Conservation (phyloP, 768 basidiomycete species). For the Multifurca ochricompacta region DNA sequence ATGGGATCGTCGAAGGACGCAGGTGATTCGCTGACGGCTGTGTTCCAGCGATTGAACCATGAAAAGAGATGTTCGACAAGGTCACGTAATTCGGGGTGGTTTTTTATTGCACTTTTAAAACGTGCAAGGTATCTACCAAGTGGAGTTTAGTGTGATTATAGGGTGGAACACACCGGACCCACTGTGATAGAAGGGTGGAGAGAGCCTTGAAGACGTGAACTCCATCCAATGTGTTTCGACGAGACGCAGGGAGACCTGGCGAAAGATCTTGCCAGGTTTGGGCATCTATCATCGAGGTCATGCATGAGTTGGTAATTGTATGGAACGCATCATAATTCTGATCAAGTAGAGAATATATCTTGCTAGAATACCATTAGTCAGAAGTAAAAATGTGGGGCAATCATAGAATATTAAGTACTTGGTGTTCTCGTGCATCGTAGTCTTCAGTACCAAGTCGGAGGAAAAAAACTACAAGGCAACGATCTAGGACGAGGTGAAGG, state of each 20-base stretch:
- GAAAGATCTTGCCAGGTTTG: constrained; percentile 25
- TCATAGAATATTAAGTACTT: constrained; percentile 22
- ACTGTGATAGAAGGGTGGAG: constrained; percentile 21
- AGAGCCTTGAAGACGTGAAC: constrained; percentile 28
- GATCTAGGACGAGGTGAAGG: not conserved
- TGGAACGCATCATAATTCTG: constrained; percentile 25
- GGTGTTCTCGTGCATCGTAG: constrained; percentile 27
- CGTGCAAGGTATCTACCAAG: constrained; percentile 42
- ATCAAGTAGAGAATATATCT: constrained; percentile 25
- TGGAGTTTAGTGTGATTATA: not conserved
- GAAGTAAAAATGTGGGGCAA: not conserved
- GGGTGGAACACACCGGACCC: not conserved
- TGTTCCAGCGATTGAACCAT: constrained; percentile 45
- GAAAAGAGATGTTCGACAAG: constrained; percentile 36
- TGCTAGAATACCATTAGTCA: constrained; percentile 9
- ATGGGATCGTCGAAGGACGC: constrained; percentile 43
- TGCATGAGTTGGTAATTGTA: constrained; percentile 18
- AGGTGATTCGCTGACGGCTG: constrained; percentile 31
- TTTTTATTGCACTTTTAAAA: constrained; percentile 47
- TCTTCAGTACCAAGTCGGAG: constrained; percentile 27
- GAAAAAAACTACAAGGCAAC: constrained; percentile 25
- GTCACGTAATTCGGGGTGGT: constrained; percentile 36
- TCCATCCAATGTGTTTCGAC: constrained; percentile 22
- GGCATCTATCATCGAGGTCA: constrained; percentile 23
- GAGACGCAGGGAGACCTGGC: constrained; percentile 1